Conservation (phyloP, 106 monocot genomes). For the Chionographis japonica region DNA sequence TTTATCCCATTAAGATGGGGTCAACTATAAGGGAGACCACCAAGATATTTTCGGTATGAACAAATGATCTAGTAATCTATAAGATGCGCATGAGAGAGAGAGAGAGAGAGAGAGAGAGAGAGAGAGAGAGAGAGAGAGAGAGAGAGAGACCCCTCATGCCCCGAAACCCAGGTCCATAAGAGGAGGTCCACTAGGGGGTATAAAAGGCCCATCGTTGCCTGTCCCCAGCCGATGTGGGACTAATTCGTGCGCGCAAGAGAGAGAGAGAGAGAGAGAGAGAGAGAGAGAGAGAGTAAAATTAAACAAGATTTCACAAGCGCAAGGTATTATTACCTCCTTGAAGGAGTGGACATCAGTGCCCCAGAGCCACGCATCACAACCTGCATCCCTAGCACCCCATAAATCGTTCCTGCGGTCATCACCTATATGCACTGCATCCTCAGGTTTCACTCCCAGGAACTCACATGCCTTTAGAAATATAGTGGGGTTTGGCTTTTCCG, state of each 20-base stretch:
- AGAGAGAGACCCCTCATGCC: no score
- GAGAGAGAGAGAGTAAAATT: neutral
- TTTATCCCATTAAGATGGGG: neutral
- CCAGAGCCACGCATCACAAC: constrained; percentile 99
- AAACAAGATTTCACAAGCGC: neutral
- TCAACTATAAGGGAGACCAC: no score
- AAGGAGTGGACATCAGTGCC: constrained; percentile 90
- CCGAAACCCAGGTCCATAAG: no score
- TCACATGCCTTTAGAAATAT: constrained; percentile 98
- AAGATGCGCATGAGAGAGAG: no score
- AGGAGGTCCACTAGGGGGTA: no score
- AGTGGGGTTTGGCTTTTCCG: constrained; percentile 96
- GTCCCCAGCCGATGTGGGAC: no score
- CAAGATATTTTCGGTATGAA: no score
- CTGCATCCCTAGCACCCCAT: constrained; percentile 97
- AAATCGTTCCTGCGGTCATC: constrained; percentile 95
- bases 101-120: no score
- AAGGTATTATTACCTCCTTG: constrained; percentile 60
- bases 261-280: neutral
- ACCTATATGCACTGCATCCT: constrained; percentile 93
- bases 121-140: no score
- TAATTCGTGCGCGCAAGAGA: no score
- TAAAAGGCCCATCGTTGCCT: no score
- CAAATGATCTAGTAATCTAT: no score
- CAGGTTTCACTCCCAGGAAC: constrained; percentile 80